Percentiles rank a stretch among this genome's conserved stretches.
Evolutionary conservation across 768 basidiomycete genomes (phyloP).

Genomic region (Amanita pallidorosea): DNA sequence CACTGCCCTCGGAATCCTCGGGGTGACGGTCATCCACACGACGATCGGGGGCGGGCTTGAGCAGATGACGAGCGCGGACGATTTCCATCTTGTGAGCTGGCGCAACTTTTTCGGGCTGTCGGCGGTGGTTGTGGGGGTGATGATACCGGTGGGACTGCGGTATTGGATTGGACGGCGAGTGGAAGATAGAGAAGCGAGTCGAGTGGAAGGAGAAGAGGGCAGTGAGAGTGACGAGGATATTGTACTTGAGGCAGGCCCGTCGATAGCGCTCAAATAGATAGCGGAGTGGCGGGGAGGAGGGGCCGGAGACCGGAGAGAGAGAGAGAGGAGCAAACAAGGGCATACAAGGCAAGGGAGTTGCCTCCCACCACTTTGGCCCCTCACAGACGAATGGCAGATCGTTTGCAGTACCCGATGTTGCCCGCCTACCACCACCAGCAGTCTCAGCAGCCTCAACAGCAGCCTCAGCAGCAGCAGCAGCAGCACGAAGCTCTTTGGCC

Average conservation of each 20-base stretch:
- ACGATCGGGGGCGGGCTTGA: conserved; percentile 91
- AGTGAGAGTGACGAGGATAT: background rate
- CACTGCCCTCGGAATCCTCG: conserved; percentile 85
- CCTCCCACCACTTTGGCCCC: conserved; percentile 43
- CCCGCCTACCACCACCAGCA: conserved; percentile 33
- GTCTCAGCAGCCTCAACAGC: conserved; percentile 13
- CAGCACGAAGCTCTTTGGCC: conserved; percentile 27
- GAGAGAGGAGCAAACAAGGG: conserved; percentile 26
- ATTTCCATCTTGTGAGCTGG: conserved; percentile 91
- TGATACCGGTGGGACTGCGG: conserved; percentile 85
- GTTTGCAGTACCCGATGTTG: conserved; percentile 45
- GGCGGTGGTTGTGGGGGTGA: conserved; percentile 82
- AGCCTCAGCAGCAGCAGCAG: conserved; percentile 28
- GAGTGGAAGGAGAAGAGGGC: conserved; percentile 13
- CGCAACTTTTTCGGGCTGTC: conserved; percentile 79
- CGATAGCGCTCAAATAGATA: background rate
- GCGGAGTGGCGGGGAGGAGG: conserved; percentile 3
- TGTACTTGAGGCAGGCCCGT: background rate
- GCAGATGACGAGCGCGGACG: conserved; percentile 88
- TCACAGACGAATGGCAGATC: conserved; percentile 43
- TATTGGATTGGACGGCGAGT: conserved; percentile 51
- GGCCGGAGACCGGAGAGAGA: conserved; percentile 6
- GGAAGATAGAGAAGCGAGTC: conserved; percentile 26
- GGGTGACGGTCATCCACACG: conserved; percentile 88
- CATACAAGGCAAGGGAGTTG: conserved; percentile 40